Evolutionary conservation across 352 stramenopile species (phyloP), one percentile per base, ranked within the genome.

Genomic region (Pythium chondricola): DNA sequence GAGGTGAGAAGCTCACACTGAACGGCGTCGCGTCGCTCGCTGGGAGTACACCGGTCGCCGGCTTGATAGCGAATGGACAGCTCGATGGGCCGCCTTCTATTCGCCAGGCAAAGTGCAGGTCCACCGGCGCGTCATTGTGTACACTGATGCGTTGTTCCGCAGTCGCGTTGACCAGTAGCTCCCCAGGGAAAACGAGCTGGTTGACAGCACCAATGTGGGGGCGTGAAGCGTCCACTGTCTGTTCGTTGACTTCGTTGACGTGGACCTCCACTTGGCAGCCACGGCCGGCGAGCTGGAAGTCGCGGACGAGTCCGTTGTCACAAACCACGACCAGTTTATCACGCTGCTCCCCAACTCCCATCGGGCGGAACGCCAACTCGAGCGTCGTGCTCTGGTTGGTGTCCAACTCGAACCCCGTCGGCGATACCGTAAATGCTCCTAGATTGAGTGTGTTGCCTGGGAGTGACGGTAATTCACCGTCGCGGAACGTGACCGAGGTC

Each of bases 251-350:
- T 1, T 43, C 47, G 8, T 59, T 67, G 20, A 84, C 55, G 16
- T 54, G 61, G 11, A 93, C 21, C 21, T 89, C 69, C 3, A 93
- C 71, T 46, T 89, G 70, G 44, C 72, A 89, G 1, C 78, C 70
- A 6, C 74, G 71, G 9, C 81, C 81, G 6, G 74, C 61, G 11
- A 93, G 45, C 40, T 88, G 69, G 33, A 90, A 90, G 0, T 79
- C 55, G 4, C 71, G 76, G 30, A 90, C 78, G 25, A 93, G 65
- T 42, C 78, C 88, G 48, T 93, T 93, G 66, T 93, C 76, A 44
- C 78, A 93, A 20, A 93, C 76, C 62, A 93, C 71, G 18, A 88
- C 68, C 39, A 93, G 83, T 27, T 77, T 72, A 26, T 74, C 66
- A 13, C 71, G 64, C 40, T 80, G 57, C 25, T 87, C 73, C 14